Percentiles rank a stretch among this genome's conserved stretches.
Evolutionary conservation across 257 asterid species (phyloP).

Genomic region (Jacaranda copaia): DNA sequence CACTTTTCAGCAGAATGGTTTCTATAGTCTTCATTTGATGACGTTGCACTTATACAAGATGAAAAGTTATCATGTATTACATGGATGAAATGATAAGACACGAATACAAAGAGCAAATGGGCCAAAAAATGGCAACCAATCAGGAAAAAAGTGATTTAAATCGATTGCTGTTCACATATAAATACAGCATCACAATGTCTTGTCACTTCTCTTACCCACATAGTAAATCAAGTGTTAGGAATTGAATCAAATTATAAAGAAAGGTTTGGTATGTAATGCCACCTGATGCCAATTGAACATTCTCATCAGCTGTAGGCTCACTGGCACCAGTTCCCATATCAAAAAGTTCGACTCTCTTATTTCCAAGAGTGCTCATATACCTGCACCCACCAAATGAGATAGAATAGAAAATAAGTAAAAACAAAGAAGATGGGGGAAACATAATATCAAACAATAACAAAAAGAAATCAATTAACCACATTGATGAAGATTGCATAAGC

Average conservation of each 20-base stretch:
- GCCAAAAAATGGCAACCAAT: too few species aligned
- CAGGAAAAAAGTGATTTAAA: too few species aligned
- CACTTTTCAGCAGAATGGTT: too few species aligned
- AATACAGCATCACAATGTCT: too few species aligned
- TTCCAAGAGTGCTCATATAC: constrained; percentile 91
- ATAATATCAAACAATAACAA: background rate
- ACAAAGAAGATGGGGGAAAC: background rate
- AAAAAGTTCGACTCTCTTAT: constrained; percentile 94
- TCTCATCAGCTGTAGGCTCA: constrained; percentile 90
- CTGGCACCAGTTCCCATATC: constrained; percentile 87
- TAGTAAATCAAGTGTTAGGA: constrained; percentile 19
- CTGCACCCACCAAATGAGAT: constrained; percentile 51
- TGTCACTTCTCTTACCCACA: too few species aligned
- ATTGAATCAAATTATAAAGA: constrained; percentile 19
- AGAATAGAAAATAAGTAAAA: background rate
- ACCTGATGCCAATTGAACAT: constrained; percentile 95
- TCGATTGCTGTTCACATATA: background rate
- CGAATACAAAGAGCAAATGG: too few species aligned
- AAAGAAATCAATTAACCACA: background rate
- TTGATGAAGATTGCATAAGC: too few species aligned
- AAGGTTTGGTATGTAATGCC: constrained; percentile 19
- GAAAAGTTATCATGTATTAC: too few species aligned
- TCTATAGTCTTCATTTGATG: too few species aligned
- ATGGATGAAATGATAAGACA: too few species aligned
- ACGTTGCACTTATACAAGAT: too few species aligned